phyloP scores from a whole-genome alignment of 148 eudicot species.

The Arbutus unedo region DNA sequence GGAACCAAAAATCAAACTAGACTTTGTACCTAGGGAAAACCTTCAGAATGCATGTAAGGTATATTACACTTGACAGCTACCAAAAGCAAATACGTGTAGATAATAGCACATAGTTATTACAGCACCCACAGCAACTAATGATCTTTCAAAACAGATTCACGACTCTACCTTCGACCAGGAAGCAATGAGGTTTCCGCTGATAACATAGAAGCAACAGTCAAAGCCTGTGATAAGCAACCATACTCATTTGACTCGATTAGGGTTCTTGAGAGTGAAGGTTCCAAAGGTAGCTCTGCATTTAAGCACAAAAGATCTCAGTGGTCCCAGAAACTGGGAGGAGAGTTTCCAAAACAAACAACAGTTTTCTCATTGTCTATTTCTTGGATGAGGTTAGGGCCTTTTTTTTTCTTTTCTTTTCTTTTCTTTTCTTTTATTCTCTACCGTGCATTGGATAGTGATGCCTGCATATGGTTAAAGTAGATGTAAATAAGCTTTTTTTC shows the following conservation, averaged over 20 bases:
- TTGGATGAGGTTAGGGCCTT: not conserved
- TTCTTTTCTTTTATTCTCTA: no score
- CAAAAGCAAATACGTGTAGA: not conserved
- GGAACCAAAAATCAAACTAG: not conserved
- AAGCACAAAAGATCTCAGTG: slow-evolving; percentile 1
- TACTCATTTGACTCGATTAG: slow-evolving; percentile 81
- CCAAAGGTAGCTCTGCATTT: slow-evolving; percentile 84
- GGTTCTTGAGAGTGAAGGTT: slow-evolving; percentile 95
- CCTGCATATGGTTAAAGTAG: not conserved
- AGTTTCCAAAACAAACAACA: not conserved
- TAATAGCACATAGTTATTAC: slow-evolving; percentile 8
- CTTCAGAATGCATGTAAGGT: not conserved
- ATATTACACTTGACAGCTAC: not conserved
- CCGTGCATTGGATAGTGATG: not conserved
- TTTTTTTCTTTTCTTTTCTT: not conserved
- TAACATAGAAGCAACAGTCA: slow-evolving; percentile 93
- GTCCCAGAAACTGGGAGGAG: not conserved
- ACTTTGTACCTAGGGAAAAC: not conserved
- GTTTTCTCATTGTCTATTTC: not conserved
- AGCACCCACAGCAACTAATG: not conserved
- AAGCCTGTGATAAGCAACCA: slow-evolving; percentile 84
- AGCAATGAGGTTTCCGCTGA: slow-evolving; percentile 91
- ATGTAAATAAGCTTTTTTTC: not conserved
- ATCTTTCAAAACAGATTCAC: not conserved
- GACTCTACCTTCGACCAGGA: slow-evolving; percentile 58